phyloP scores from a whole-genome alignment of 116 monocot genomes.

The Cymodocea nodosa region DNA sequence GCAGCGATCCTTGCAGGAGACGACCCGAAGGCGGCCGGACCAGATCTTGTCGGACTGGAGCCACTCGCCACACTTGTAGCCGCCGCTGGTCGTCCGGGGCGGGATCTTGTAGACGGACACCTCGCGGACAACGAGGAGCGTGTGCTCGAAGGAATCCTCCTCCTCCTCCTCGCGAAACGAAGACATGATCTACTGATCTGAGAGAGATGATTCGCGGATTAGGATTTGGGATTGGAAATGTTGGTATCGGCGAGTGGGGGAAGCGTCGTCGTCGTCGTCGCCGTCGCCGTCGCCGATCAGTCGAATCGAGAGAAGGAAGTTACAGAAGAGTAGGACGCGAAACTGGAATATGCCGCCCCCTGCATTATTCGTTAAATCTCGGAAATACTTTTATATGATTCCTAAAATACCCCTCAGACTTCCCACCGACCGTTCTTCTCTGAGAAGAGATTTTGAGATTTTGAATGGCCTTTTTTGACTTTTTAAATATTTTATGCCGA shows the following conservation, averaged over 20 bases:
- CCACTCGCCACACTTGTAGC: slow-evolving; percentile 97
- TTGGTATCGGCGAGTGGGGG: background rate
- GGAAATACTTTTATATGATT: too few species aligned
- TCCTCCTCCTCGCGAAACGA: slow-evolving; percentile 17
- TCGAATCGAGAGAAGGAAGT: too few species aligned
- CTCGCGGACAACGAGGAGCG: slow-evolving; percentile 89
- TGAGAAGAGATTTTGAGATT: too few species aligned
- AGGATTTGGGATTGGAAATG: too few species aligned
- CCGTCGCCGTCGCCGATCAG: background rate
- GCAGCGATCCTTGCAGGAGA: slow-evolving; percentile 76
- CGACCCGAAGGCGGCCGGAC: slow-evolving; percentile 92
- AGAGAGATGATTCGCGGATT: too few species aligned
- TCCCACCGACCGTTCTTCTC: too few species aligned
- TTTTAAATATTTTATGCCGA: too few species aligned
- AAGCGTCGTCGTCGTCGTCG: background rate
- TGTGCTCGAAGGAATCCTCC: slow-evolving; percentile 92
- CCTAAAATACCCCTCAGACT: too few species aligned
- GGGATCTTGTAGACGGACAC: slow-evolving; percentile 97
- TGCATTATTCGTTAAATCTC: too few species aligned
- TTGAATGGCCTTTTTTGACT: too few species aligned
- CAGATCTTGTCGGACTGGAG: slow-evolving; percentile 96
- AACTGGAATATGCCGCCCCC: too few species aligned
- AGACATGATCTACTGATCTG: background rate
- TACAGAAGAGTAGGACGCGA: too few species aligned
- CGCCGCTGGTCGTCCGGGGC: slow-evolving; percentile 67